Percentiles rank a stretch among this genome's conserved stretches.
phyloP scores from a whole-genome alignment of 2,329 filamentous ascomycete genomes.

The Onygenales sp. region DNA sequence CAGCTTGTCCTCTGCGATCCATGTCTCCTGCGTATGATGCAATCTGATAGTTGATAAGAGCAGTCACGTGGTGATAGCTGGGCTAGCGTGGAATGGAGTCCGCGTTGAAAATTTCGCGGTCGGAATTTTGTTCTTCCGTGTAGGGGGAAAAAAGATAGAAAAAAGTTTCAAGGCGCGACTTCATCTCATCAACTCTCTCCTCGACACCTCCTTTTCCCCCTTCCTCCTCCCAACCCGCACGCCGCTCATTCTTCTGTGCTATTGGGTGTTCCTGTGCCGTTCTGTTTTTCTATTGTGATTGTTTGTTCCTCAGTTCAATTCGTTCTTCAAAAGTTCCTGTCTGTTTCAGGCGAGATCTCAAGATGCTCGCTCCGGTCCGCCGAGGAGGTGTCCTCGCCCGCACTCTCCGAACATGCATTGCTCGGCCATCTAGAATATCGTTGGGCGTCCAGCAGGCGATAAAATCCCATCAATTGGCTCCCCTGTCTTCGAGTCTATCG shows the following conservation, averaged over 20 bases:
- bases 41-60: too few species aligned
- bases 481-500: slow-evolving; percentile 11
- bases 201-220: slow-evolving; percentile 1
- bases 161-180: background rate
- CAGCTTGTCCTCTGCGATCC: too few species aligned
- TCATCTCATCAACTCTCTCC: background rate
- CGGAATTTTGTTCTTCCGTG: slow-evolving; percentile 1
- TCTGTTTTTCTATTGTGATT: background rate
- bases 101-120: slow-evolving; percentile 1
- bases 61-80: background rate
- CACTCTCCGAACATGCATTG: slow-evolving; percentile 25
- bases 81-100: background rate
- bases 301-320: background rate
- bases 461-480: slow-evolving; percentile 18
- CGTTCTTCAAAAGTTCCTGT: background rate
- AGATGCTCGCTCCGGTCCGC: slow-evolving; percentile 31
- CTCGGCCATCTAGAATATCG: slow-evolving; percentile 19
- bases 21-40: too few species aligned
- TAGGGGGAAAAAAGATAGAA: background rate
- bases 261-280: background rate
- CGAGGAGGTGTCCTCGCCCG: slow-evolving; percentile 26
- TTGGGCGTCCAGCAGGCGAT: slow-evolving; percentile 16
- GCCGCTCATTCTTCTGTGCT: background rate
- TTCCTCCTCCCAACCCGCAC: background rate
- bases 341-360: too few species aligned